Percentiles rank a stretch among this genome's conserved stretches.
Conservation (phyloP, 768 basidiomycete species). For the Tephrocybe sp. region DNA sequence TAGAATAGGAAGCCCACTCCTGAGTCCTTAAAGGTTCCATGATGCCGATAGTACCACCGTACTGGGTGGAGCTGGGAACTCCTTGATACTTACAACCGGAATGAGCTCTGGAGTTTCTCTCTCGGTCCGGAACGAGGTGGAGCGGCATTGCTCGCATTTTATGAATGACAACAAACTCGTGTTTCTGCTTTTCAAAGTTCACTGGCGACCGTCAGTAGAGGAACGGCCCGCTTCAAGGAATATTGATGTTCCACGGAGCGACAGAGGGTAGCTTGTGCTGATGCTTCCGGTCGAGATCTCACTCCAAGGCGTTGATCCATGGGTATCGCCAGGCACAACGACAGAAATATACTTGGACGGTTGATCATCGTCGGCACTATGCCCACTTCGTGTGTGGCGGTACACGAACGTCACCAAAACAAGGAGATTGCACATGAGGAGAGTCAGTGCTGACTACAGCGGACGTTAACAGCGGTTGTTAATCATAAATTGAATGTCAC, state of each 20-base stretch:
- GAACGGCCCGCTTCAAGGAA: constrained; percentile 4
- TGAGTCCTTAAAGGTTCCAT: no score
- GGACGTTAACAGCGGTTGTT: background rate
- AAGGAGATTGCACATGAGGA: constrained; percentile 17
- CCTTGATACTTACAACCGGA: no score
- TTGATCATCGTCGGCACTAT: constrained; percentile 10
- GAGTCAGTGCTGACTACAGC: constrained; percentile 14
- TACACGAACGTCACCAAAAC: constrained; percentile 19
- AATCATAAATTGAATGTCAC: background rate
- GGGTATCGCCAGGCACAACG: background rate
- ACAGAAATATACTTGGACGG: constrained; percentile 1
- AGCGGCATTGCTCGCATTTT: no score
- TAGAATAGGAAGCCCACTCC: no score
- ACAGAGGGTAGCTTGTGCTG: no score
- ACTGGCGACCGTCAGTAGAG: no score
- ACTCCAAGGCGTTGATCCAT: background rate
- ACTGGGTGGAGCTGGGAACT: no score
- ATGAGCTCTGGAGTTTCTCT: no score
- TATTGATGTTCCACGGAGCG: constrained; percentile 11
- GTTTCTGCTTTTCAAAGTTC: no score
- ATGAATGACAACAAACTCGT: no score
- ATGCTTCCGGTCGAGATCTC: background rate
- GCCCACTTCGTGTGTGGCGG: constrained; percentile 13
- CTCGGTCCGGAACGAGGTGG: no score
- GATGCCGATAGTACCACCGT: no score